Percentiles rank a stretch among this genome's conserved stretches.
Conservation (phyloP, 2,329 filamentous ascomycete genomes). For the Clathrospora elynae region DNA sequence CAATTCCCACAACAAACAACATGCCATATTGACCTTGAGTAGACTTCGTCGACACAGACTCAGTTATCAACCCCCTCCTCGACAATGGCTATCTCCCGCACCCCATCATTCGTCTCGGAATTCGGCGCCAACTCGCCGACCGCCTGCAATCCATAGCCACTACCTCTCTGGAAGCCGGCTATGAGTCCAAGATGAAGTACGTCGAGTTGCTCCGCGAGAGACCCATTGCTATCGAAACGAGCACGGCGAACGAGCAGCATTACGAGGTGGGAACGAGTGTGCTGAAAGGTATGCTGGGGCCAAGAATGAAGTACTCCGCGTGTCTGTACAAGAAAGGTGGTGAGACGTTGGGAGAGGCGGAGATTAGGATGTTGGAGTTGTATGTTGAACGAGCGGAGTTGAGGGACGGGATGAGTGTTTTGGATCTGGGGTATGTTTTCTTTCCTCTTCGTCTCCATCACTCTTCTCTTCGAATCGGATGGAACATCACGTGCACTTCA, state of each 20-base stretch:
- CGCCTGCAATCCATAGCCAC: slow-evolving; percentile 62
- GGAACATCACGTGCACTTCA: slow-evolving; percentile 1
- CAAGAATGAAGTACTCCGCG: slow-evolving; percentile 74
- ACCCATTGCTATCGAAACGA: slow-evolving; percentile 72
- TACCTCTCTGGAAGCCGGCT: slow-evolving; percentile 59
- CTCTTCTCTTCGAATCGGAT: neutral
- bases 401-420: slow-evolving; percentile 63
- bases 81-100: slow-evolving; percentile 70
- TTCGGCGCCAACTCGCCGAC: slow-evolving; percentile 67
- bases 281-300: slow-evolving; percentile 64
- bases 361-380: slow-evolving; percentile 67
- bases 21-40: slow-evolving; percentile 1
- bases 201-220: slow-evolving; percentile 62
- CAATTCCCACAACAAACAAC: neutral
- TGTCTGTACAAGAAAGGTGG: slow-evolving; percentile 65
- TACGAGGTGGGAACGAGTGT: slow-evolving; percentile 74
- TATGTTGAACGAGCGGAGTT: slow-evolving; percentile 67
- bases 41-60: slow-evolving; percentile 36
- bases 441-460: slow-evolving; percentile 11
- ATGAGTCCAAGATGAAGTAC: slow-evolving; percentile 67
- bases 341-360: slow-evolving; percentile 66
- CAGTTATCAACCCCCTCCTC: slow-evolving; percentile 53
- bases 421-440: slow-evolving; percentile 63
- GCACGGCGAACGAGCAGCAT: slow-evolving; percentile 69
- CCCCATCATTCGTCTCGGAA: slow-evolving; percentile 66